Base-by-base conservation (phyloP, 345 rosid genomes). In the Alliaria petiolata region DNA sequence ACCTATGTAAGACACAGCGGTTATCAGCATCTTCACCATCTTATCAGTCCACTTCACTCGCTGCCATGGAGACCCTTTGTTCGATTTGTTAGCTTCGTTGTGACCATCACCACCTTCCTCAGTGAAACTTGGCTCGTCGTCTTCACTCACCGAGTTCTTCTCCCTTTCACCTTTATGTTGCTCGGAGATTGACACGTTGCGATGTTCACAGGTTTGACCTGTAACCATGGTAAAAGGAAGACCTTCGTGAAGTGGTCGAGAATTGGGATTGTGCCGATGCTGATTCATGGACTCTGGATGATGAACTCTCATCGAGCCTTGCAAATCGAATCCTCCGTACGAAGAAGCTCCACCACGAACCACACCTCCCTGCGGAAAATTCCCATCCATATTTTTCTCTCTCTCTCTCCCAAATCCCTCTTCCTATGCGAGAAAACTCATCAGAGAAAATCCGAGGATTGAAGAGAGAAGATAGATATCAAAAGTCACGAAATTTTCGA, bases 1-100 rank as follows among this genome's bases (percentile, higher is more conserved):
- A 1, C 92, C 88, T 6, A 91, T 83, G 52, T 91, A 91, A 68
- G 98, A 91, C 19, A 89, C 95, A 6, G 97, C 96, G 25, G 95
- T 91, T 17, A 91, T 93, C 81, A 93, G 79, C 45, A 91, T 85
- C 83, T 81, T 89, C 62, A 93, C 96, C 98, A 91, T 93, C 80
- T 84, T 87, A 81, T 89, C 98, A 54, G 91, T 82, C 97, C 98
- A 93, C 74, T 93, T 93, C 51, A 93, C 96, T 45, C 98, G 80
- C 50, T 89, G 96, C 98, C 98, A 93, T 9, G 87, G 90, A 15
- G 87, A 85, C 20, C 84, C 95, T 66, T 89, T 91, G 74, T 77
- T 77, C 47, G 89, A 85, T 69, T 76, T 85, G 56, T 58, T 70
- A 20, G 64, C 70, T 25, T 89, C 92, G 63, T 80, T 81, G 28